Evolutionary conservation across 768 basidiomycete genomes (phyloP), one percentile per base, ranked within the genome.

Genomic region (Dendrothele bispora): DNA sequence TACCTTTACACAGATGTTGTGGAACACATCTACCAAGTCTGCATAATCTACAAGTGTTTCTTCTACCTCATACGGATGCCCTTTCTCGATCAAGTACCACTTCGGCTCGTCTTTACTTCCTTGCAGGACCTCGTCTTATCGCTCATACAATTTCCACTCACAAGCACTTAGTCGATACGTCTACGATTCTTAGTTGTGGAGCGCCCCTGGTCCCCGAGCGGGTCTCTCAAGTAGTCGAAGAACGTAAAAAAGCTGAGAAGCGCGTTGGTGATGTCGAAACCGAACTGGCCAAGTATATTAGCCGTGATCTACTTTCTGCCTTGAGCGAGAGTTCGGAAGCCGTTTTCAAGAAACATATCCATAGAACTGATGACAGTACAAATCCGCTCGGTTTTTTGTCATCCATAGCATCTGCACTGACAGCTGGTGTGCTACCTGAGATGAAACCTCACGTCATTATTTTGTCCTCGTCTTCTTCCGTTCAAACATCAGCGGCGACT

Each of bases 21-120:
- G 87, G 89, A 10, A 91, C 92, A 14, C 94, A 97, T 63, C 75
- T 86, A 44, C 88, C 91, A 5, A 82, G 82, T 43, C 75, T 94
- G 40, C 75, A 84, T 52, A 83, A 84, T 56, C 75, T 88, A 25
- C 82, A 88, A 56, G 67, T 90, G 43, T 84, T 89, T 70, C 64
- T 90, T 36, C 62, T 86, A 35, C 82, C 87, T 20, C 75, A 87
- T 60, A 86, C 82, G 7, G 86, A 87, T 48, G 66, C 81, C 1
- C 69, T 87, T 22, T 71, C 85, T 30, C 78, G 85, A 8, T 77
- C 84, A 7, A 70, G 71, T 14, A 75, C 80, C 2, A 77, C 80
- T 0, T 83, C 84, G 48, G 82, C 80, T 20, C 83, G 91, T 21
- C 75, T 95, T 4, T 89, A 83, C 68, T 94, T 97, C 70, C 74